A percentile compares a stretch with the other conserved stretches of the same genome.
These are phyloP conservation scores for Ceratopteris richardii DNA, from an alignment of 75 land plant genomes.

Conservation along the genomic window DNA sequence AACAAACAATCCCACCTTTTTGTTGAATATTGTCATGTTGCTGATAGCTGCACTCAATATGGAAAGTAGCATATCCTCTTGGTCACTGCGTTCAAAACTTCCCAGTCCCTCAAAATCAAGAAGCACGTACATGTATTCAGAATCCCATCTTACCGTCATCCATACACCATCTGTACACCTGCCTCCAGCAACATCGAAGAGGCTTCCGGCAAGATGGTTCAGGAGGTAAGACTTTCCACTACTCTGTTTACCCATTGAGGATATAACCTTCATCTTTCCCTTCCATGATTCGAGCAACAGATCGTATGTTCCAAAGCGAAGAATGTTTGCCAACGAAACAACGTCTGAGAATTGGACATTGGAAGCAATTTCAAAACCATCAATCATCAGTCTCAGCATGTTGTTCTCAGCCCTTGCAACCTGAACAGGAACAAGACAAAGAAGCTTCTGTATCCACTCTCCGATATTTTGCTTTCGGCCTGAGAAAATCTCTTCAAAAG, in stretches of 20 bases:
- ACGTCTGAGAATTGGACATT: constrained; percentile 19
- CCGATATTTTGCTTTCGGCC: constrained; percentile 17
- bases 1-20: too few relatives aligned
- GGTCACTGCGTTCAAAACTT: constrained; percentile 29
- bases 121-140: constrained; percentile 16
- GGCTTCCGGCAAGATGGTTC: constrained; percentile 22
- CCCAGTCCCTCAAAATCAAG: constrained; percentile 31
- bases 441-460: constrained; percentile 12
- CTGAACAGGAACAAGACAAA: constrained; percentile 32
- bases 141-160: constrained; percentile 19
- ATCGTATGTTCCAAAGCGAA: constrained; percentile 27
- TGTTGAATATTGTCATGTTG: constrained; percentile 32
- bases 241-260: constrained; percentile 37
- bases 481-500: too few relatives aligned
- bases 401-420: constrained; percentile 35
- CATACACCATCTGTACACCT: constrained; percentile 35
- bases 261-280: constrained; percentile 26
- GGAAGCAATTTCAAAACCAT: constrained; percentile 27
- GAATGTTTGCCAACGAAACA: constrained; percentile 17
- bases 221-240: constrained; percentile 34
- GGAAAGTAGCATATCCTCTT: constrained; percentile 28
- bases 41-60: constrained; percentile 32
- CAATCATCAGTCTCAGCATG: constrained; percentile 11
- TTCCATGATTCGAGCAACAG: constrained; percentile 14
- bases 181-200: constrained; percentile 34